Conservation (phyloP, 2,329 filamentous ascomycete species). For the Zasmidium citrigriseum region DNA sequence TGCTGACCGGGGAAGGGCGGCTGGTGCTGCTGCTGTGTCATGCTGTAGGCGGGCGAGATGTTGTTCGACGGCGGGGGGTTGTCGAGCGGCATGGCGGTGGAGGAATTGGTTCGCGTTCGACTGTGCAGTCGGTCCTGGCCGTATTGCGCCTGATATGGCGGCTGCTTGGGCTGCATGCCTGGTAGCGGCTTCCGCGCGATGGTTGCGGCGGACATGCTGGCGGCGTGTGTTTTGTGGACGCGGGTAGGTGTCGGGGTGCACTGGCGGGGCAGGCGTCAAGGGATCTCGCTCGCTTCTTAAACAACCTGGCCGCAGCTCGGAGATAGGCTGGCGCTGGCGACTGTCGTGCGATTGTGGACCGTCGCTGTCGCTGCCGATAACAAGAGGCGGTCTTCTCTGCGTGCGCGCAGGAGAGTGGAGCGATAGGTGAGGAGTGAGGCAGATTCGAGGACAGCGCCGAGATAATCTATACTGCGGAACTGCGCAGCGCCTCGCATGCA, state of each 20-base stretch:
- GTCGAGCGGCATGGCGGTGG: constrained; percentile 26
- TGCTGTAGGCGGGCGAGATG: constrained; percentile 21
- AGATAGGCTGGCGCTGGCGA: no score
- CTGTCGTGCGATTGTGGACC: no score
- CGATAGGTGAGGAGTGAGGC: no score
- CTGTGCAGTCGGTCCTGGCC: constrained; percentile 40
- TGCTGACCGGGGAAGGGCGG: constrained; percentile 17
- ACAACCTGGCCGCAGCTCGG: no score
- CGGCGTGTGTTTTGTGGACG: background rate
- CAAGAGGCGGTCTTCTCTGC: no score
- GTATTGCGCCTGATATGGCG: constrained; percentile 11
- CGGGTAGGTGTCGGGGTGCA: background rate
- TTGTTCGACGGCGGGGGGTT: constrained; percentile 26
- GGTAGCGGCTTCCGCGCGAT: constrained; percentile 13
- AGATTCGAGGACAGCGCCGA: no score
- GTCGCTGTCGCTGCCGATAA: no score
- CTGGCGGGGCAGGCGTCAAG: background rate
- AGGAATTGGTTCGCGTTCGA: constrained; percentile 45
- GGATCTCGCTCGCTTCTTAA: no score
- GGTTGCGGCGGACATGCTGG: constrained; percentile 8
- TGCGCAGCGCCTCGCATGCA: no score
- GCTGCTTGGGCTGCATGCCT: constrained; percentile 13
- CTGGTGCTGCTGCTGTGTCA: constrained; percentile 18
- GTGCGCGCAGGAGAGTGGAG: no score
- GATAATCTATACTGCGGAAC: no score